phyloP scores from a whole-genome alignment of 164 flowering plant genomes.

The Nelumbo lutea region DNA sequence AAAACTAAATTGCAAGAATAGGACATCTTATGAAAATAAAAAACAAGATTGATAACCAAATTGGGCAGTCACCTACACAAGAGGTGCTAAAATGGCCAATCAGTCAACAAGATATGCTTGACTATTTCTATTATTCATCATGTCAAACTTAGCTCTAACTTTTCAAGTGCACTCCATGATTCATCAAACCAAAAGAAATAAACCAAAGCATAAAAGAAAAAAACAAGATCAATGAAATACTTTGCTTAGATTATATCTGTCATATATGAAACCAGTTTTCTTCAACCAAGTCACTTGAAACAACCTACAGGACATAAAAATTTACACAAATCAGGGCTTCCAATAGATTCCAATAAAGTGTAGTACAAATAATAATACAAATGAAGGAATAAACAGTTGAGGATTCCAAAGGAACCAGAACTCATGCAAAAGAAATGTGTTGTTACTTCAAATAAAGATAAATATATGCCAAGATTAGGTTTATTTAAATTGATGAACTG shows the following conservation, averaged over 20 bases:
- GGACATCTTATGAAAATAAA: not conserved
- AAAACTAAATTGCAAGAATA: not conserved
- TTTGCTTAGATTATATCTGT: slow-evolving; percentile 61
- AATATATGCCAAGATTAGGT: not conserved
- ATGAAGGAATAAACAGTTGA: not conserved
- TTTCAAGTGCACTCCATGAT: not conserved
- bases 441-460: not conserved
- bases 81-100: not conserved
- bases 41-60: not conserved
- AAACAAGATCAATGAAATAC: slow-evolving; percentile 52
- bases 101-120: not conserved
- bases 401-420: not conserved
- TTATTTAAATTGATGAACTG: not conserved
- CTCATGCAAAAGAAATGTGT: not conserved
- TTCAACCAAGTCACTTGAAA: slow-evolving; percentile 89
- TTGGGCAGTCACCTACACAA: not conserved
- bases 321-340: slow-evolving; percentile 20
- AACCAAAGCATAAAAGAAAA: slow-evolving; percentile 4
- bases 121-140: not conserved
- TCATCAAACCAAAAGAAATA: not conserved
- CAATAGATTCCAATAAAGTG: not conserved
- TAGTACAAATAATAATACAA: not conserved
- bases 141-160: not conserved
- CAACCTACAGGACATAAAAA: slow-evolving; percentile 58
- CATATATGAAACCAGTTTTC: slow-evolving; percentile 80